Base-by-base conservation (phyloP, 2,329 filamentous ascomycete genomes). In the Cladophialophora immunda region DNA sequence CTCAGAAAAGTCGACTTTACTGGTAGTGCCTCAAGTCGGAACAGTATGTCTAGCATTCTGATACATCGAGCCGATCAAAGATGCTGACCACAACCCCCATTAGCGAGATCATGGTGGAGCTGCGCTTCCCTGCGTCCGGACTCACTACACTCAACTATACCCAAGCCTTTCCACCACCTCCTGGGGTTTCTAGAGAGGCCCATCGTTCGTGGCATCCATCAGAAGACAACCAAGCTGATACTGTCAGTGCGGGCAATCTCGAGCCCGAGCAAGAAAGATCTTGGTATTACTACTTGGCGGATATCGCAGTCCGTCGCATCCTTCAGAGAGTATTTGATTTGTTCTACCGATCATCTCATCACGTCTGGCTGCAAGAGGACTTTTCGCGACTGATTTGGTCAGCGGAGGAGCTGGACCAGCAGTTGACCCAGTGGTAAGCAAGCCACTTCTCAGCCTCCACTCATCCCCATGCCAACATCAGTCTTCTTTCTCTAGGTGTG, bases 261-360 rank as follows among this genome's bases (percentile, higher is more conserved):
- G 25, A 29, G 25, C 19, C 52, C 25, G 13, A 55, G 52, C 25
- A 5, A n/a, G 52, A 25, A 55, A 25, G 25, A 55, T 27, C 13
- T 25, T 55, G 52, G 52, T 55, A 27, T n/a, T 55, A 55, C 25
- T 55, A 55, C n/a, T 27, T 55, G 25, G 13, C 52, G 25, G 52
- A 55, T 9, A 55, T 55, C 6, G 52, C 52, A 25, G 13, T 55
- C 25, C 52, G 52, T 55, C 52, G 52, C 13, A 55, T 55, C 25
- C 13, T 25, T n/a, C 13, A 55, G 13, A 25, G 52, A 55, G 52
- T 55, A 4, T 29, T 55, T 29, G 25, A 55, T 30, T 8, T 29
- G 8, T 55, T 55, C 52, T 55, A 55, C 19, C 9, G 27, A 38
- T 36, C 55, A 11, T 58, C 55, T 38, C 55, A 36, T 19, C 55